Evolutionary conservation across 106 monocot species (phyloP).

Genomic region (Dendrobium officinale): DNA sequence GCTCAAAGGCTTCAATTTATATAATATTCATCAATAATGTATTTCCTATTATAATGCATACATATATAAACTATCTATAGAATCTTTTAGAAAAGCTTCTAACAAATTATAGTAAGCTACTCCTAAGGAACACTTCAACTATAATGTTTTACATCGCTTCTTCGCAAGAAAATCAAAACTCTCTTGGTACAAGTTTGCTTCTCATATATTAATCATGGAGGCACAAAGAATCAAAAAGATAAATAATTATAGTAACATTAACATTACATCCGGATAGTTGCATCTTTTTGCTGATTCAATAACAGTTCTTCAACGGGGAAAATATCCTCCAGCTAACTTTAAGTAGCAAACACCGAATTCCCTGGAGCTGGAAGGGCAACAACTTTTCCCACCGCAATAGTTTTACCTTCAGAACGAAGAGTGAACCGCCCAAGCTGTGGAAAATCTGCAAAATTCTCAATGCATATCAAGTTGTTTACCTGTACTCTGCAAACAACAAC

Average conservation of each 20-base stretch:
- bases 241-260: neutral
- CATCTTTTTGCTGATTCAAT: neutral
- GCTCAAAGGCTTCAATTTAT: no score
- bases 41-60: no score
- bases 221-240: neutral
- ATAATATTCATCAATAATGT: no score
- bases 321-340: neutral
- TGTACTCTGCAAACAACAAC: conserved; percentile 83
- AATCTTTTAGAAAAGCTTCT: no score
- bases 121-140: no score
- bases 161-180: no score
- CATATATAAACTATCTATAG: no score
- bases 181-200: neutral
- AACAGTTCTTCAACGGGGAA: neutral
- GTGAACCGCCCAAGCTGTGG: conserved; percentile 95
- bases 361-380: conserved; percentile 65
- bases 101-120: no score
- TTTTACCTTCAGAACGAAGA: conserved; percentile 96
- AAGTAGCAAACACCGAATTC: conserved; percentile 23
- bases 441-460: conserved; percentile 81
- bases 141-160: no score
- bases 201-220: neutral
- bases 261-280: neutral
- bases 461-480: conserved; percentile 89
- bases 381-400: conserved; percentile 90